Conservation (phyloP, 192 early-diverging fungal genomes). For the Mortierella antarctica region DNA sequence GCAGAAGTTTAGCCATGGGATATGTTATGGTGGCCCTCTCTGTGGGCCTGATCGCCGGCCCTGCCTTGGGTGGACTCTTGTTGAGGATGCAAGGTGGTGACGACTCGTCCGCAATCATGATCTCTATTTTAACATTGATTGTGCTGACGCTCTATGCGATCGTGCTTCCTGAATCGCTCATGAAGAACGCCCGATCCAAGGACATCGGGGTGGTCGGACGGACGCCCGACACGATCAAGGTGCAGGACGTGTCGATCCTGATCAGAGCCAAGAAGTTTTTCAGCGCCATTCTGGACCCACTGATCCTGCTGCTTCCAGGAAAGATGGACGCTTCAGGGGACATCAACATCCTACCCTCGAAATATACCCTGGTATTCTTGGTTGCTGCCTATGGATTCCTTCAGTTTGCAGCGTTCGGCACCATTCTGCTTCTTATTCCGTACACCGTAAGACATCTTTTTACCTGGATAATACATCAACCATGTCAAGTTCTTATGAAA, state of each 20-base stretch:
- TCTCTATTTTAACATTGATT: constrained; percentile 1
- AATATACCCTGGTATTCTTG: constrained; percentile 21
- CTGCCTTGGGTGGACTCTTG: constrained; percentile 7
- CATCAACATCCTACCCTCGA: constrained; percentile 19
- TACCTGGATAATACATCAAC: neutral
- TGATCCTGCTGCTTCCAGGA: constrained; percentile 42
- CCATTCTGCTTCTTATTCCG: constrained; percentile 11
- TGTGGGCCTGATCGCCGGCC: constrained; percentile 24
- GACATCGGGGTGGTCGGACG: neutral
- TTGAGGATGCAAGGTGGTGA: constrained; percentile 10
- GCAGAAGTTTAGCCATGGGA: constrained; percentile 37
- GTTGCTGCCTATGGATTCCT: constrained; percentile 16
- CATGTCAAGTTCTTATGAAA: neutral
- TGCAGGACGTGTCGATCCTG: neutral
- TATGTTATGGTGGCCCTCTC: constrained; percentile 25
- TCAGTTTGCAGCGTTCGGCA: constrained; percentile 20
- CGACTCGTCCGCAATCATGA: neutral
- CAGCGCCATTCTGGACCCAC: constrained; percentile 10
- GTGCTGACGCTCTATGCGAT: constrained; percentile 16
- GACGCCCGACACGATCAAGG: neutral
- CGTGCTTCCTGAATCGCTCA: constrained; percentile 38
- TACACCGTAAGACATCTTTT: constrained; percentile 26
- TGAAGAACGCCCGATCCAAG: neutral
- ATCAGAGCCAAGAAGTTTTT: constrained; percentile 7
- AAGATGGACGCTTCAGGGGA: constrained; percentile 20